phyloP scores from a whole-genome alignment of 83 land plant species.

The Thuja plicata region DNA sequence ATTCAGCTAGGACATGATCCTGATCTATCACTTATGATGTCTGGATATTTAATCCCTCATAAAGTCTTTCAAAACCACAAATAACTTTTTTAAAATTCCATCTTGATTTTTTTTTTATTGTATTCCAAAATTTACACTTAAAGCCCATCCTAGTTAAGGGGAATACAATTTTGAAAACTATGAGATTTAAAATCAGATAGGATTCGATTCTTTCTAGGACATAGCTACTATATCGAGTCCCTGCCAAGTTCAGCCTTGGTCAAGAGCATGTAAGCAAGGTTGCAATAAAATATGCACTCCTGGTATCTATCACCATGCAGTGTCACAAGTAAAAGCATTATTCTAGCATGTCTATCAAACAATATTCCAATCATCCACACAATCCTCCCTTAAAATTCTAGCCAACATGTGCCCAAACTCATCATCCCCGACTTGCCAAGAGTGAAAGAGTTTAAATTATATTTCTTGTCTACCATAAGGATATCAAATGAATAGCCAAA shows the following conservation, averaged over 20 bases:
- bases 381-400: slow-evolving; percentile 62
- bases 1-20: no score
- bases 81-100: not conserved
- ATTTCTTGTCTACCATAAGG: not conserved
- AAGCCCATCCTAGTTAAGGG: no score
- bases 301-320: slow-evolving; percentile 74
- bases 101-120: not conserved
- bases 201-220: not conserved
- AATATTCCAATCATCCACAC: slow-evolving; percentile 50
- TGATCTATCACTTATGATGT: no score
- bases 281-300: slow-evolving; percentile 83
- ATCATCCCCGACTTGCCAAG: slow-evolving; percentile 70
- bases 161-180: not conserved
- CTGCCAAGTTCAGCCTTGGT: slow-evolving; percentile 49
- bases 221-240: slow-evolving; percentile 52
- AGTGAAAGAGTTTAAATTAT: not conserved
- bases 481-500: not conserved
- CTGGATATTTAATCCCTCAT: no score
- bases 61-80: no score
- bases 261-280: slow-evolving; percentile 83
- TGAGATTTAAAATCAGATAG: not conserved
- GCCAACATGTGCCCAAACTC: slow-evolving; percentile 91
- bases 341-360: slow-evolving; percentile 75
- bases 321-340: slow-evolving; percentile 79
- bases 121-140: not conserved